Percentiles rank a stretch among this genome's conserved stretches.
Conservation (phyloP, 495 filamentous ascomycete species). For the Xylaria grammica region DNA sequence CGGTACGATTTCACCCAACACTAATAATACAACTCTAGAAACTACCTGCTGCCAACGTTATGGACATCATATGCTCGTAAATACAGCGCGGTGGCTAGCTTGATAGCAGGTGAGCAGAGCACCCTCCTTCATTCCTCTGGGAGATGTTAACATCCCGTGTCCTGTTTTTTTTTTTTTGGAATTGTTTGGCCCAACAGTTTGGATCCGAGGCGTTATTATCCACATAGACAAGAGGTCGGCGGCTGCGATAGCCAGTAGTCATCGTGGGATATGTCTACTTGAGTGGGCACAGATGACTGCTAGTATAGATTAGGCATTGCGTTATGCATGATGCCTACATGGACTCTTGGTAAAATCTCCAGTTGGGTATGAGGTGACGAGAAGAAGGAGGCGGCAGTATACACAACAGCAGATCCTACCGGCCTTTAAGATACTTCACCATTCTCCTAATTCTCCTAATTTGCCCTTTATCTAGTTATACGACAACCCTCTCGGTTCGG, state of each 20-base stretch:
- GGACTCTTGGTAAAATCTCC: constrained; percentile 4
- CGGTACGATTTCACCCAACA: too few relatives aligned
- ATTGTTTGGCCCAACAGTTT: constrained; percentile 15
- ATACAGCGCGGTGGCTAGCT: not conserved
- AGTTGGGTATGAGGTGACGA: constrained; percentile 6
- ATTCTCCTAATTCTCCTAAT: too few relatives aligned
- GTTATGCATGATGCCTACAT: constrained; percentile 7
- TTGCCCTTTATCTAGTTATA: constrained; percentile 1
- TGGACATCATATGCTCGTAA: too few relatives aligned
- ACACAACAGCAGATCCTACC: not conserved
- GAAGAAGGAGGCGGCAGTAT: not conserved
- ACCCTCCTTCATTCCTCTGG: constrained; percentile 5
- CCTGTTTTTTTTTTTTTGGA: not conserved
- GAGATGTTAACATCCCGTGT: not conserved
- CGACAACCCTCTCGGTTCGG: not conserved
- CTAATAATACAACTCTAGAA: too few relatives aligned
- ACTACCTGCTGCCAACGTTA: too few relatives aligned
- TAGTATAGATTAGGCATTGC: constrained; percentile 10
- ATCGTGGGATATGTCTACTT: not conserved
- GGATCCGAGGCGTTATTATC: constrained; percentile 11
- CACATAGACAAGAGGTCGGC: constrained; percentile 7
- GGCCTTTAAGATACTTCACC: constrained; percentile 5
- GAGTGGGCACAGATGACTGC: not conserved
- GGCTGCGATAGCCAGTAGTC: constrained; percentile 5
- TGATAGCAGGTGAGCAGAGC: constrained; percentile 14